Evolutionary conservation across 768 basidiomycete species (phyloP).

Genomic region (Rhodotorula toruloides): DNA sequence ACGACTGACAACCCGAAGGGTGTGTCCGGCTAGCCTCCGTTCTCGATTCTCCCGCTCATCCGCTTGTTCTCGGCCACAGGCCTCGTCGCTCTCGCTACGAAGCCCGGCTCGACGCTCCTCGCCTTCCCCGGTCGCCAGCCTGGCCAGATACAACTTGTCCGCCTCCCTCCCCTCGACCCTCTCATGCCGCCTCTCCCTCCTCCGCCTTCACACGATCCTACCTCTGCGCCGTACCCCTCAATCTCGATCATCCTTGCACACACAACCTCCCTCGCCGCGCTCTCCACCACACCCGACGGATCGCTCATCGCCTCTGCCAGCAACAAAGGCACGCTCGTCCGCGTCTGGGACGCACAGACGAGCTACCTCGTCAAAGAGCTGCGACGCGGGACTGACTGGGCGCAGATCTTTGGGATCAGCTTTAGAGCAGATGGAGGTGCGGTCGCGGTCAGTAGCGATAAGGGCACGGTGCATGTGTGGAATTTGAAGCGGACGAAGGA

Average conservation of each 20-base stretch:
- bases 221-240: conserved; percentile 22
- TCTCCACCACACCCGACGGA: conserved; percentile 73
- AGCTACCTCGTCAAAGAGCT: conserved; percentile 74
- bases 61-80: conserved; percentile 51
- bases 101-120: conserved; percentile 69
- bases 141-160: conserved; percentile 81
- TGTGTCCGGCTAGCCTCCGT: conserved; percentile 45
- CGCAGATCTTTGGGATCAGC: conserved; percentile 82
- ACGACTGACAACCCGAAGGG: conserved; percentile 82
- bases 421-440: conserved; percentile 73
- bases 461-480: conserved; percentile 88
- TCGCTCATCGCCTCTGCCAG: conserved; percentile 77
- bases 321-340: conserved; percentile 71
- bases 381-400: conserved; percentile 78
- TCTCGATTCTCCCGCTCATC: background rate
- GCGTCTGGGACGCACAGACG: conserved; percentile 73
- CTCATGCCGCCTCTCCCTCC: conserved; percentile 41
- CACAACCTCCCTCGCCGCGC: conserved; percentile 66
- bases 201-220: conserved; percentile 30
- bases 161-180: conserved; percentile 70
- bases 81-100: conserved; percentile 72
- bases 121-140: conserved; percentile 77
- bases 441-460: conserved; percentile 88
- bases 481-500: conserved; percentile 52
- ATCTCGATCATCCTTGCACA: conserved; percentile 74